Base-by-base conservation (phyloP, 352 stramenopile species). In the Phytophthora hibernalis region DNA sequence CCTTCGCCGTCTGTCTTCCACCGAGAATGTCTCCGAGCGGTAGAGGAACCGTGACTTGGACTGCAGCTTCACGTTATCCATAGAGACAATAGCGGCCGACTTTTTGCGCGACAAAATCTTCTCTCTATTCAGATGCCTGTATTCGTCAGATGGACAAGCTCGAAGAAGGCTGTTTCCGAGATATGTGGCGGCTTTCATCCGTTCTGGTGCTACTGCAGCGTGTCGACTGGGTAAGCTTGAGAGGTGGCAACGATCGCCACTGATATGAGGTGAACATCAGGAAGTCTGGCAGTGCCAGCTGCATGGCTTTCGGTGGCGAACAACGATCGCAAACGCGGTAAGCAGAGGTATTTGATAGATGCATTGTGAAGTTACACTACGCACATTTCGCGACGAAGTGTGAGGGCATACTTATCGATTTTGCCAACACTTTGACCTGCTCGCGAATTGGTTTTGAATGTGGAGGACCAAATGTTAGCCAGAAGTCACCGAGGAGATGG, bases 401-500 rank as follows among this genome's bases (percentile, higher is more conserved):
- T 45, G 59, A 42, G 42, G 8, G 26, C 51, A 51, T 68, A 57
- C 26, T 53, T 55, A 57, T 51, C n/a, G 33, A 45, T 12, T 13
- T 58, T 13, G 16, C n/a, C 10, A 54, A n/a, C 48, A 60, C 28
- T 54, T 43, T 35, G 40, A 54, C 44, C 61, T 57, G 49, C 38
- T 48, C 10, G 37, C 31, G 21, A 9, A 7, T 3, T 15, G 20
- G 12, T 33, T 21, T 43, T 16, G 5, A 22, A n/a, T n/a, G 18
- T 8, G 8, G 31, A 18, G 2, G 2, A 2, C 11, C 12, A 28
- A 38, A 16, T 37, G 16, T 50, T 62, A 72, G 21, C 43, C 30
- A 16, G 58, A 74, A 2, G 65, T 70, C 5, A 50, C 54, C 18
- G 54, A 69, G 1, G 70, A 74, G 44, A 72, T 12, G 0, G 70